Conservation (phyloP, 495 filamentous ascomycete genomes). For the Aspergillus taichungensis region DNA sequence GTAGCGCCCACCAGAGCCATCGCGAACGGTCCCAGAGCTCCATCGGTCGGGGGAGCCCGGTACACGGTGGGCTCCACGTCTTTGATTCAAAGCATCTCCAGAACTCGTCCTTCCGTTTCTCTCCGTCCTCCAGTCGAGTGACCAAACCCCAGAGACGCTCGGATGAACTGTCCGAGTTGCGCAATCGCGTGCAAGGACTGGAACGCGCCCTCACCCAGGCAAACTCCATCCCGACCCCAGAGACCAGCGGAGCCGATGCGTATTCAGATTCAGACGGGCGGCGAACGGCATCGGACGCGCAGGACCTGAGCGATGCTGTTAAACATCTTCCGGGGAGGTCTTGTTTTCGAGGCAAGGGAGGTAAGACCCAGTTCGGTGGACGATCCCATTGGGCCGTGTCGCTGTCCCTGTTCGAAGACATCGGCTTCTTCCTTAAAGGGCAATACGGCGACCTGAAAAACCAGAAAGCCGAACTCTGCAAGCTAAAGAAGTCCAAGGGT, state of each 20-base stretch:
- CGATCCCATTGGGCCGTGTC: conserved; percentile 36
- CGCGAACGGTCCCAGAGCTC: conserved; percentile 12
- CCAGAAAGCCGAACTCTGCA: conserved; percentile 21
- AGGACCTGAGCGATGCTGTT: conserved; percentile 26
- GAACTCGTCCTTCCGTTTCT: background rate
- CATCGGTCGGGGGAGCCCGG: conserved; percentile 7
- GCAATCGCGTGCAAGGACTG: conserved; percentile 20
- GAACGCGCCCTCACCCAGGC: conserved; percentile 22
- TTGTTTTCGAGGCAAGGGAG: conserved; percentile 39
- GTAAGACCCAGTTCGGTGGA: conserved; percentile 41
- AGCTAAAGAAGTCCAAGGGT: conserved; percentile 25
- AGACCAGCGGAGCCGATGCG: conserved; percentile 18
- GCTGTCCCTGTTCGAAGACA: conserved; percentile 41
- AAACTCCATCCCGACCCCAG: conserved; percentile 18
- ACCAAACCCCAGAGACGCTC: conserved; percentile 18
- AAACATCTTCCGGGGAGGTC: conserved; percentile 18
- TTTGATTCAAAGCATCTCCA: conserved; percentile 29
- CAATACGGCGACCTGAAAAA: conserved; percentile 19
- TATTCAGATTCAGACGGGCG: conserved; percentile 11
- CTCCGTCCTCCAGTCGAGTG: conserved; percentile 16
- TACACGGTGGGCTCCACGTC: conserved; percentile 26
- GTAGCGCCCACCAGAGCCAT: conserved; percentile 8
- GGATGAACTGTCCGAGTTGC: conserved; percentile 29
- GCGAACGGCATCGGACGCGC: conserved; percentile 10
- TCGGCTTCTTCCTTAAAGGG: conserved; percentile 34